phyloP scores from a whole-genome alignment of 2,329 filamentous ascomycete species.

The Bipolaris sorokiniana region DNA sequence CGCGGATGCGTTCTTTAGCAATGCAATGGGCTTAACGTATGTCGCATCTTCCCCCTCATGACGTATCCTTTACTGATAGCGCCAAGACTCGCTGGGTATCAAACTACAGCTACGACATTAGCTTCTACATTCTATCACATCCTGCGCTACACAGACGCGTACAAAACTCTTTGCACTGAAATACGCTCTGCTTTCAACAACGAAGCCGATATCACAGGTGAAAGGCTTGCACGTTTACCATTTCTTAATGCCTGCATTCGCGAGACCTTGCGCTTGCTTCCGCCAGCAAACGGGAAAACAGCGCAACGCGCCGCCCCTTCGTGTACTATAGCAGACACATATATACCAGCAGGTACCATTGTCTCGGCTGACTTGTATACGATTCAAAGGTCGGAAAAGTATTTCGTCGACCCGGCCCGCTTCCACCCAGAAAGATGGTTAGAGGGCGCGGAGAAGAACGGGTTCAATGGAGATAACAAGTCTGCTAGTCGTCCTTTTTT shows the following conservation, averaged over 20 bases:
- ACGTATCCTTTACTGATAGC: not conserved
- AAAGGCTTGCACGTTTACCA: slow-evolving; percentile 3
- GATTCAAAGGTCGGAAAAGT: slow-evolving; percentile 1
- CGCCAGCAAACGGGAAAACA: slow-evolving; percentile 3
- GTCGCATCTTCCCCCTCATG: not conserved
- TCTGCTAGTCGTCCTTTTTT: slow-evolving; percentile 4
- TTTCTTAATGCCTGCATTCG: slow-evolving; percentile 3
- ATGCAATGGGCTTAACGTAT: slow-evolving; percentile 1
- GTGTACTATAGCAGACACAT: slow-evolving; percentile 4
- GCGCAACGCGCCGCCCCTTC: slow-evolving; percentile 3
- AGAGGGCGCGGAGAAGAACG: slow-evolving; percentile 3
- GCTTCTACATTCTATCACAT: slow-evolving; percentile 8
- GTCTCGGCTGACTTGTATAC: slow-evolving; percentile 2
- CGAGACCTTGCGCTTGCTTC: slow-evolving; percentile 7
- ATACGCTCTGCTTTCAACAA: slow-evolving; percentile 1
- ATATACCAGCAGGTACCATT: slow-evolving; percentile 3
- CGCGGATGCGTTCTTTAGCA: slow-evolving; percentile 4
- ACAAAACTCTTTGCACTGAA: not conserved
- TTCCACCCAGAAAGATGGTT: slow-evolving; percentile 5
- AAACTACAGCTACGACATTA: slow-evolving; percentile 3
- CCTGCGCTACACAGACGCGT: slow-evolving; percentile 2
- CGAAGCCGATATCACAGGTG: slow-evolving; percentile 5
- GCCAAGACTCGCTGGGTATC: slow-evolving; percentile 4
- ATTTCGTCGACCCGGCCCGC: not conserved
- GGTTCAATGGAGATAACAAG: slow-evolving; percentile 2